Evolutionary conservation across 768 basidiomycete species (phyloP), one percentile per base, ranked within the genome.

Genomic region (Tulasnella calospora): DNA sequence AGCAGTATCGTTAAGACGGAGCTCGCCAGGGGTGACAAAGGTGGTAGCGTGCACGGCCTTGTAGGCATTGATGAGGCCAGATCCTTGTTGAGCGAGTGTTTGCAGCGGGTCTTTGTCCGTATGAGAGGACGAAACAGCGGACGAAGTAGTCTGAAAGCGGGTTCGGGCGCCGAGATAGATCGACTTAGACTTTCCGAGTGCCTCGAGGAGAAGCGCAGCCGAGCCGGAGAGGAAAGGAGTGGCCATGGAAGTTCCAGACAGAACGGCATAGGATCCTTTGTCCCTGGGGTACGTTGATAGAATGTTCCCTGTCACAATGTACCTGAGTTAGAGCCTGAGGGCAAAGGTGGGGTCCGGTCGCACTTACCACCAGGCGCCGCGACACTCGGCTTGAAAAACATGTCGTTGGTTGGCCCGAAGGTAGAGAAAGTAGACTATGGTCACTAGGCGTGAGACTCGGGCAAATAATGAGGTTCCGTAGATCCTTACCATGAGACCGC

Each of bases 1-100:
- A 35, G 82, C 82, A 2, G 86, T 86, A 80, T 87, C 86, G 81
- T 87, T 87, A 36, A 87, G 81, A 27, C 81, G 71, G 27, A 87
- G 80, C 75, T 85, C 83, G 27, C 83, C 81, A 7, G 86, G 85
- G 19, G 82, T 80, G 61, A 87, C 70, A 38, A 82, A 44, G 15
- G 84, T 81, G n/a, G 79, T 81, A 41, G 82, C 81, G 70, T 83
- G 81, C 71, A 85, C 80, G 2, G 85, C 84, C 46, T 84, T 82
- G 79, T 83, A 85, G 19, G 83, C 82, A 71, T 86, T 81, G 57
- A 86, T 71, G 38, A 83, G 76, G 30, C 82, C 82, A 33, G 79
- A 77, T 19, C 82, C 82, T 35, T 79, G 78, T 69, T 79, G 76
- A 10, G 81, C 74, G 30, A 80, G 79, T n/a, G 81, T 81, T 38